Percentiles rank a stretch among this genome's conserved stretches.
phyloP scores from a whole-genome alignment of 176 grass and related monocot species.

The Oryza longistaminata region DNA sequence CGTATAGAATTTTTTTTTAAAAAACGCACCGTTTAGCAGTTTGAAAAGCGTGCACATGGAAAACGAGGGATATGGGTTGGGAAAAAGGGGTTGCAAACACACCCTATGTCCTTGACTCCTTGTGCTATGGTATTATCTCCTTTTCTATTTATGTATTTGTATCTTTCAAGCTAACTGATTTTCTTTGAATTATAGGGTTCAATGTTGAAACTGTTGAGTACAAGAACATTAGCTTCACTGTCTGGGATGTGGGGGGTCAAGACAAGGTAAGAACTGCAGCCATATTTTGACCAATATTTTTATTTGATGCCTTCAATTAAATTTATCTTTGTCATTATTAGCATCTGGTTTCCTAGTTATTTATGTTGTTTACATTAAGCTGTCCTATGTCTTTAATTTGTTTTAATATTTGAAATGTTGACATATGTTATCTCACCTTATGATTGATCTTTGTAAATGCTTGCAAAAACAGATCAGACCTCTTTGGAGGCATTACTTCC shows the following conservation, averaged over 20 bases:
- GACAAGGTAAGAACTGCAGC: slow-evolving; percentile 53
- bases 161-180: background rate
- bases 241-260: slow-evolving; percentile 86
- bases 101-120: background rate
- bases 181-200: slow-evolving; percentile 45
- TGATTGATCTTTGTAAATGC: background rate
- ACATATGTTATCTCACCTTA: background rate
- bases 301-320: no score
- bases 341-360: no score
- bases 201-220: slow-evolving; percentile 85
- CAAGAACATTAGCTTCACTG: slow-evolving; percentile 87
- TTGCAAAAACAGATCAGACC: slow-evolving; percentile 40
- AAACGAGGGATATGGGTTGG: no score
- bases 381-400: background rate
- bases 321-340: no score
- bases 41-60: no score
- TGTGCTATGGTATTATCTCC: background rate
- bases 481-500: slow-evolving; percentile 54
- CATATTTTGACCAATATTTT: background rate
- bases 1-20: no score
- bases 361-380: background rate
- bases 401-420: background rate
- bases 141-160: background rate
- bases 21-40: no score
- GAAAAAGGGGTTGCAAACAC: no score